Evolutionary conservation across 495 filamentous ascomycete genomes (phyloP).

Genomic region (Schizothecium vesticola): DNA sequence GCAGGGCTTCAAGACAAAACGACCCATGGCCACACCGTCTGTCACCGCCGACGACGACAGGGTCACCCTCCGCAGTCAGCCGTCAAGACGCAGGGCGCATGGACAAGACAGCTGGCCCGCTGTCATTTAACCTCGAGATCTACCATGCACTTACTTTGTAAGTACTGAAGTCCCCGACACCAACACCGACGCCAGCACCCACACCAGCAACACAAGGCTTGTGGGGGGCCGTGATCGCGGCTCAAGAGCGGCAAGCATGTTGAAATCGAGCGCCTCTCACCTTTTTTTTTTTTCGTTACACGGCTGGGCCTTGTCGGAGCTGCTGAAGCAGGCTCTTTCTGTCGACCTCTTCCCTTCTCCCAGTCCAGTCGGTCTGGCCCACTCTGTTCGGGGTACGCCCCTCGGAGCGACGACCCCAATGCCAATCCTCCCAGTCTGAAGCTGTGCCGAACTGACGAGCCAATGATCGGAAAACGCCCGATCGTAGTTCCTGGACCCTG

Average conservation of each 20-base stretch:
- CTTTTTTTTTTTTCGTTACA: background rate
- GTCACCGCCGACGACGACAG: background rate
- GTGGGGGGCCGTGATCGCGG: slow-evolving; percentile 6
- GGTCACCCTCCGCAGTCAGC: background rate
- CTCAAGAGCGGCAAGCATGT: slow-evolving; percentile 10
- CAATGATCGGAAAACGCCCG: slow-evolving; percentile 22
- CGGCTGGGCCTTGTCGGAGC: background rate
- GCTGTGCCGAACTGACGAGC: slow-evolving; percentile 13
- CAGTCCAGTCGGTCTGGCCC: background rate
- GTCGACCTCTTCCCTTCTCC: background rate
- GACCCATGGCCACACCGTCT: background rate
- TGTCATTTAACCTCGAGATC: slow-evolving; percentile 2
- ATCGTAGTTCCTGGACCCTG: slow-evolving; percentile 20
- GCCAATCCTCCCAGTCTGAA: background rate
- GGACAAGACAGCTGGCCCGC: slow-evolving; percentile 1
- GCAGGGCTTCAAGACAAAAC: background rate
- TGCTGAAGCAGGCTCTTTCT: background rate
- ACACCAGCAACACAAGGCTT: background rate
- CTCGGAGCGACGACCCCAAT: background rate
- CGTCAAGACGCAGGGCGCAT: background rate
- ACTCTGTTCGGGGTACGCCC: background rate
- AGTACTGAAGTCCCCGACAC: background rate
- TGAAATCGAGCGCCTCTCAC: slow-evolving; percentile 7
- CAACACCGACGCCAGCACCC: no score
- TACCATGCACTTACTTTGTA: no score